Base-by-base conservation (phyloP, 163 green algal species). In the Chloromonas sp. region DNA sequence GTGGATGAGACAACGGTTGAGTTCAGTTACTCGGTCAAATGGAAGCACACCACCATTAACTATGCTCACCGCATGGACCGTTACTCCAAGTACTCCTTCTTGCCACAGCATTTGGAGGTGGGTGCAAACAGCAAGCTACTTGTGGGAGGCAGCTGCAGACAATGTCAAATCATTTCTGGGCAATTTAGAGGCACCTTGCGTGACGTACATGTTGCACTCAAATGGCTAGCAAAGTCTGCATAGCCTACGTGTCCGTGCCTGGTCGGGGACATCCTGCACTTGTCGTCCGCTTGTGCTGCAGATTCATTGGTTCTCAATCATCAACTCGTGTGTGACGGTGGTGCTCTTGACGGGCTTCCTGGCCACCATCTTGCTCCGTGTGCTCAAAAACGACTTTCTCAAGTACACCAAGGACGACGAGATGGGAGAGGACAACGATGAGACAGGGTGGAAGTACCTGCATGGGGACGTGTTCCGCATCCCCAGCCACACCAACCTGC, bases 281-380 rank as follows among this genome's bases (percentile, higher is more conserved):
- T 36, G 36, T 36, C 36, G 36, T 36, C 36, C 76, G 58, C 3
- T 2, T 58, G 2, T 14, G 11, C 3, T 61, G 71, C 95, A 98
- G 94, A 99, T 99, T 89, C 97, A 99, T 93, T 99, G 97, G 97
- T 99, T 99, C 90, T 97, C 91, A 86, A 99, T 99, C 89, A 95
- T 99, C 88, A 99, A 99, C 94, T 96, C 89, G 66, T 99, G 96
- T 91, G 96, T 99, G 15, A 99, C 97, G 1, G 97, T 99, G 87
- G 93, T 99, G 87, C 93, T 99, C 88, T 94, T 99, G 78, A 99
- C 96, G 0, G 97, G 95, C 78, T 98, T 99, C 92, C 92, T 99
- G 85, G 96, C 97, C 70, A 99, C 97, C 84, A 99, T 99, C 89
- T 92, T 99, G 71, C 96, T 99, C 93, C 94, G 96, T 36, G 94